Evolutionary conservation across 176 grass and related monocot genomes (phyloP).

Genomic region (Oryza nivara): DNA sequence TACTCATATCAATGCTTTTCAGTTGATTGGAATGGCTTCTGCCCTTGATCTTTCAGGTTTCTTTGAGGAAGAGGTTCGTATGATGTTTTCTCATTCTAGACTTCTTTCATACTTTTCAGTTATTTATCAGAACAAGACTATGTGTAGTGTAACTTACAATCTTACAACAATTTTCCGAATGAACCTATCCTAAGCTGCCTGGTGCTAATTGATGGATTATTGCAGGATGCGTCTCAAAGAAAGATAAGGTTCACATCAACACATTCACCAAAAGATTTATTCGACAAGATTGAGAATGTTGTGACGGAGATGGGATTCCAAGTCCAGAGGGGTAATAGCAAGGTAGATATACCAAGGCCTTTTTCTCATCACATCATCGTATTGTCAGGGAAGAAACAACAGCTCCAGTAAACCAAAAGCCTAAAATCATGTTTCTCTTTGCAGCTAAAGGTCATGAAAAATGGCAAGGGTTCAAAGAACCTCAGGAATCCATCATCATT

Average conservation of each 20-base stretch:
- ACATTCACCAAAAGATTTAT: constrained; percentile 64
- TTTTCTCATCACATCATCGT: neutral
- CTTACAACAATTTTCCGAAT: too few species aligned
- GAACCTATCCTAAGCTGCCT: neutral
- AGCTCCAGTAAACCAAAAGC: constrained; percentile 29
- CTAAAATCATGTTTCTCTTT: neutral
- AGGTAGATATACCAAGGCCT: constrained; percentile 41
- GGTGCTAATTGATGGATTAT: constrained; percentile 17
- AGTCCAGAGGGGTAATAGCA: constrained; percentile 53
- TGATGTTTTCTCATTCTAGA: neutral
- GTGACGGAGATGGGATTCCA: constrained; percentile 72
- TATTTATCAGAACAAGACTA: neutral
- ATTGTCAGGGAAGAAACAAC: neutral
- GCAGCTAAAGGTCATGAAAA: constrained; percentile 67
- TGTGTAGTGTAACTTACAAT: neutral
- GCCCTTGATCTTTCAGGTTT: constrained; percentile 87
- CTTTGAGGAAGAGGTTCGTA: constrained; percentile 86
- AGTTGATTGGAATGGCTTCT: constrained; percentile 90
- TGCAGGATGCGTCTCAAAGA: constrained; percentile 72
- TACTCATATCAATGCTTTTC: constrained; percentile 80
- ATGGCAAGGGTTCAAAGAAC: constrained; percentile 40
- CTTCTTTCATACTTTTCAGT: neutral
- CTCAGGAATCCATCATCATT: constrained; percentile 45
- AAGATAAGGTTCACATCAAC: constrained; percentile 81
- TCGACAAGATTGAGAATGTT: constrained; percentile 60